Percentiles rank a stretch among this genome's conserved stretches.
phyloP scores from a whole-genome alignment of 257 asterid species.

The Solanum phureja region DNA sequence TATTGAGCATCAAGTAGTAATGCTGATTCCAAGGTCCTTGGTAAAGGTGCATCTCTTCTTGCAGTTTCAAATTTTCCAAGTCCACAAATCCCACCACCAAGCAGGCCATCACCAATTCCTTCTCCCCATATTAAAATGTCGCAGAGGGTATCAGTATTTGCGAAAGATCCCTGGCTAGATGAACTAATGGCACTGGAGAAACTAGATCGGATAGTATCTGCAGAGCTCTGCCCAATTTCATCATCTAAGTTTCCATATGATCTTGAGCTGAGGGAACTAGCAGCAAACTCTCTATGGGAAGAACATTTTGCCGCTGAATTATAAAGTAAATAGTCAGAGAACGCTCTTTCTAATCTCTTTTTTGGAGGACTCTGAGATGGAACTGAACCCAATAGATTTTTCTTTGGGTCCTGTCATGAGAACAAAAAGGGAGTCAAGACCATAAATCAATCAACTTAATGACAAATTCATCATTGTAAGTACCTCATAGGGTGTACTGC shows the following conservation, averaged over 20 bases:
- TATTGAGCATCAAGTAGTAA: constrained; percentile 34
- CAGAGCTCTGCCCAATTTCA: constrained; percentile 27
- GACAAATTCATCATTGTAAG: constrained; percentile 13
- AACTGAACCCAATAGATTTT: constrained; percentile 11
- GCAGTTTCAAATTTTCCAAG: constrained; percentile 19
- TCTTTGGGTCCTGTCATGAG: constrained; percentile 29
- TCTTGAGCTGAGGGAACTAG: constrained; percentile 25
- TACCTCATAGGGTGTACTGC: constrained; percentile 40
- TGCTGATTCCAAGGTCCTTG: constrained; percentile 52
- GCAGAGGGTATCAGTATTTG: constrained; percentile 29
- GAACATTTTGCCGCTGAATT: constrained; percentile 21
- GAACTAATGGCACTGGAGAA: constrained; percentile 46
- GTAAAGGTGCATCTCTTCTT: constrained; percentile 31
- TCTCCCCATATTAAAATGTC: constrained; percentile 65
- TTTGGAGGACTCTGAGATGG: constrained; percentile 34
- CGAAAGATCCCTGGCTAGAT: constrained; percentile 44
- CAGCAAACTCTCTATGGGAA: constrained; percentile 24
- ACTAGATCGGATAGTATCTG: constrained; percentile 35
- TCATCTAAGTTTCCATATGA: constrained; percentile 18
- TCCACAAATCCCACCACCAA: constrained; percentile 31
- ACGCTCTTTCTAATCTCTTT: constrained; percentile 45
- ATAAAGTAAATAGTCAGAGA: constrained; percentile 38
- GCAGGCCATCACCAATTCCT: constrained; percentile 45
- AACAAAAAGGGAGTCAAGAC: constrained; percentile 6
- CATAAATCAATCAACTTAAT: background rate